These are phyloP conservation scores for Guadua angustifolia DNA, from an alignment of 176 grass and related monocot species.

Conservation along the genomic window DNA sequence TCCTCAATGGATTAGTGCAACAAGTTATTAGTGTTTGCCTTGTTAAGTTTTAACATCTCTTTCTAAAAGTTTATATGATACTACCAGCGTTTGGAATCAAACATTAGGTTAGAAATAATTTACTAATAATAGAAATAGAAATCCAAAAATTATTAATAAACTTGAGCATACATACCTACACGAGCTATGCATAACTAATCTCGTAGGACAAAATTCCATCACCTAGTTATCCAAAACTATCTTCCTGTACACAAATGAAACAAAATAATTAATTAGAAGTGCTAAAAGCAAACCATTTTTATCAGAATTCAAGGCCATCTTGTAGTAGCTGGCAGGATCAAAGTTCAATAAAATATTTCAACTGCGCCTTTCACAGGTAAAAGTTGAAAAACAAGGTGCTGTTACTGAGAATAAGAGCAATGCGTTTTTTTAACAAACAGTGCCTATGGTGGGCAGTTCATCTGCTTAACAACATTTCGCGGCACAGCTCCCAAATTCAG, in stretches of 20 bases:
- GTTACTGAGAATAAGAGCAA: not conserved
- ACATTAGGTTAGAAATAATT: constrained; percentile 1
- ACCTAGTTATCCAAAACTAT: constrained; percentile 19
- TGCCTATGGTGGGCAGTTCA: constrained; percentile 1
- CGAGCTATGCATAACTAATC: not conserved
- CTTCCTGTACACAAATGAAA: constrained; percentile 48
- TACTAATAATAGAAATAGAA: constrained; percentile 1
- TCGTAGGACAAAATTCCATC: not conserved
- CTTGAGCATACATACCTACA: constrained; percentile 16
- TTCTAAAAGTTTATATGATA: not conserved
- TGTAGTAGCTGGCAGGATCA: not conserved
- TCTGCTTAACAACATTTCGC: not conserved
- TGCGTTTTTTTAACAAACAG: not conserved
- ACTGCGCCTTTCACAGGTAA: not conserved
- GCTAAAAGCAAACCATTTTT: not conserved
- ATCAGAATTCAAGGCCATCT: constrained; percentile 12
- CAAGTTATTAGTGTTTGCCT: constrained; percentile 11
- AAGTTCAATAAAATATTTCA: constrained; percentile 11
- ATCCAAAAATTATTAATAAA: constrained; percentile 5
- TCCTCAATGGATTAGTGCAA: constrained; percentile 35
- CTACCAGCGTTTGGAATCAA: constrained; percentile 12
- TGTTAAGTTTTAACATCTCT: not conserved
- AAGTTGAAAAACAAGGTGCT: not conserved
- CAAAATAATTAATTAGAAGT: constrained; percentile 12
- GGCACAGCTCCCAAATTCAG: not conserved